Base-by-base conservation (phyloP, 2,329 filamentous ascomycete genomes). In the Raffaelea arxii region DNA sequence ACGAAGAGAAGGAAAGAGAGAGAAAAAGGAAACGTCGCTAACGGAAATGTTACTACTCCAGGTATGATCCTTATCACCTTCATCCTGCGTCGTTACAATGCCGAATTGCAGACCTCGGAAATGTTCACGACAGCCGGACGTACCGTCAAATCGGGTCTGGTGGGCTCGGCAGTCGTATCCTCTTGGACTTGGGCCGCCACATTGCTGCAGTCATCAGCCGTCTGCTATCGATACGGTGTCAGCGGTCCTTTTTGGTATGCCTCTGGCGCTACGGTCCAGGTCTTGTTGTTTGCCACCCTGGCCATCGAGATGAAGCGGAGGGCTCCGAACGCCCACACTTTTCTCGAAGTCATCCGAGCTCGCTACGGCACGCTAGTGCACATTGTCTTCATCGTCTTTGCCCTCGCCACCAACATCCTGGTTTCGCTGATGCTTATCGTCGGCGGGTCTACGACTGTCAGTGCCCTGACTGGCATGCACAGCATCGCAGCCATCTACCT, bases 141-240 rank as follows among this genome's bases (percentile, higher is more conserved):
- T 51, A 89, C 86, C 2, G 86, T 95, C 54, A 95, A 94, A 61
- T 89, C 86, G 9, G 90, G 89, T 38, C 72, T 95, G 14, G 87
- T 94, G 1, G 86, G 86, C 11, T 86, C 86, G 5, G 89, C 88
- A 16, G 89, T 95, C n/a, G 87, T 94, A 4, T 90, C 84, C 16
- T 89, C 84, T 5, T 95, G 90, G 89, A 94, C 89, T 0, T 94
- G 88, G 88, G 88, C 87, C 1, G 88, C 86, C 21, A 92, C 86
- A 0, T 70, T 91, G 2, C 71, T 92, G 3, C 86, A 92, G 59
- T 85, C 79, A 2, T 82, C 85, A 1, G 78, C 81, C n/a, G 84
- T 94, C 18, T 86, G 86, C 51, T 94, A 94, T 63, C 72, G 78
- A 51, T 91, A 91, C 58, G 85, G 81, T 12, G 73, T 85, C 35